These are phyloP conservation scores for Lipomyces starkeyi DNA, from an alignment of 805 yeast genomes.

Conservation along the genomic window DNA sequence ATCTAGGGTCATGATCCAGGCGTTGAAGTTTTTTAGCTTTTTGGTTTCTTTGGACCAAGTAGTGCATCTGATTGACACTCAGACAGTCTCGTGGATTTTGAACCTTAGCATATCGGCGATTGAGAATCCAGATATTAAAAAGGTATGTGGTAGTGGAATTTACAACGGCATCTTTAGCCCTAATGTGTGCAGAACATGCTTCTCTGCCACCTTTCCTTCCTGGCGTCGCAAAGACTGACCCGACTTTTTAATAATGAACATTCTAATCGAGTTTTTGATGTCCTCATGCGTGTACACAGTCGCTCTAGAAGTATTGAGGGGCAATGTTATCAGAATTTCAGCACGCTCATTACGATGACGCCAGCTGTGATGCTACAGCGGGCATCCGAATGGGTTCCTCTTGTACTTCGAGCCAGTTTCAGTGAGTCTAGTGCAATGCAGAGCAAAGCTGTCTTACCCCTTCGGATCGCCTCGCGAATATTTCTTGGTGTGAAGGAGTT, in stretches of 20 bases:
- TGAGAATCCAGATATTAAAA: conserved; percentile 19
- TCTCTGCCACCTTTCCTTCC: conserved; percentile 21
- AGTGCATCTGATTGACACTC: conserved; percentile 19
- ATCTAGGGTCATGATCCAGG: conserved; percentile 28
- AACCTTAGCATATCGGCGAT: conserved; percentile 11
- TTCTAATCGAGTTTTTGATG: conserved; percentile 18
- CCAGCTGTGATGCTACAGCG: conserved; percentile 21
- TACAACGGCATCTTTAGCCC: background rate
- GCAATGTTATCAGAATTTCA: conserved; percentile 20
- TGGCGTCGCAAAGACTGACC: conserved; percentile 19
- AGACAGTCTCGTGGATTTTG: conserved; percentile 23
- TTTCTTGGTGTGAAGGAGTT: conserved; percentile 19
- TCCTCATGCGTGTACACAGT: conserved; percentile 8
- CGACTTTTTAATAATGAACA: conserved; percentile 21
- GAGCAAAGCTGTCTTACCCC: conserved; percentile 18
- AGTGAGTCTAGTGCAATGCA: conserved; percentile 20
- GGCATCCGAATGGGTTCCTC: conserved; percentile 33
- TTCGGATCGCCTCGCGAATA: conserved; percentile 14
- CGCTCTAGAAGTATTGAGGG: conserved; percentile 25
- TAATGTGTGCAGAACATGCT: conserved; percentile 16
- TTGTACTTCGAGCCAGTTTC: conserved; percentile 16
- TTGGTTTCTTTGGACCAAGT: conserved; percentile 14
- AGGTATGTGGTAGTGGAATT: conserved; percentile 13
- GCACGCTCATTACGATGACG: conserved; percentile 15
- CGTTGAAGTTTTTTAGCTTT: conserved; percentile 22